Percentiles rank a stretch among this genome's conserved stretches.
Conservation (phyloP, 2,329 filamentous ascomycete species). For the Xylariales sp. region DNA sequence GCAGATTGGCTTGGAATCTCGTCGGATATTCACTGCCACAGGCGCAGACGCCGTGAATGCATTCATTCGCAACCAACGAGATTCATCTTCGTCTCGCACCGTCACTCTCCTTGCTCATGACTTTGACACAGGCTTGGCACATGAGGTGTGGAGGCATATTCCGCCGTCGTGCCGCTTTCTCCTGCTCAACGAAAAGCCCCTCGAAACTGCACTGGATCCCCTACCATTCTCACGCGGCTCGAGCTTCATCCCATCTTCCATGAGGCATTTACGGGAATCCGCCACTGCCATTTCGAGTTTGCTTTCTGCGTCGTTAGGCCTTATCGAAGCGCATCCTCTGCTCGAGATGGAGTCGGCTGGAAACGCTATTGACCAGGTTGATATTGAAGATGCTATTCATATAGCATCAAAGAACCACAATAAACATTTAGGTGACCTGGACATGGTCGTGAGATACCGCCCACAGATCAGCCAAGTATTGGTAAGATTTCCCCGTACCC, state of each 20-base stretch:
- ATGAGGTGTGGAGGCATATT: conserved; percentile 31
- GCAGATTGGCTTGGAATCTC: conserved; percentile 6
- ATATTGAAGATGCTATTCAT: conserved; percentile 26
- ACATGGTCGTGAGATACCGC: conserved; percentile 23
- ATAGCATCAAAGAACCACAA: not conserved
- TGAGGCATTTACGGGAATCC: conserved; percentile 28
- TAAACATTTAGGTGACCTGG: not conserved
- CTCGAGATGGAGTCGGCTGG: not conserved
- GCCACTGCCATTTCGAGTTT: conserved; percentile 20
- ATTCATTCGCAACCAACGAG: conserved; percentile 16
- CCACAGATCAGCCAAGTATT: conserved; percentile 25
- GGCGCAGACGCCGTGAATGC: conserved; percentile 11
- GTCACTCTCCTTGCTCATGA: conserved; percentile 28
- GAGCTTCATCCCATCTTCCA: conserved; percentile 31
- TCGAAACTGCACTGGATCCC: conserved; percentile 15
- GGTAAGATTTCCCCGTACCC: conserved; percentile 16
- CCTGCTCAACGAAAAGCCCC: conserved; percentile 20
- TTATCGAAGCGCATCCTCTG: conserved; percentile 18
- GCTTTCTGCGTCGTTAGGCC: conserved; percentile 13
- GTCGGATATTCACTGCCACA: conserved; percentile 1
- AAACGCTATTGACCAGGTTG: not conserved
- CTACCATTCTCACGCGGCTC: conserved; percentile 31
- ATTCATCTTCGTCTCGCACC: conserved; percentile 18
- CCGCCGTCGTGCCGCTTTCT: conserved; percentile 28
- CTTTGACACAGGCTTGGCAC: conserved; percentile 10